phyloP scores from a whole-genome alignment of 495 filamentous ascomycete genomes.

The Aeminium ludgeri region DNA sequence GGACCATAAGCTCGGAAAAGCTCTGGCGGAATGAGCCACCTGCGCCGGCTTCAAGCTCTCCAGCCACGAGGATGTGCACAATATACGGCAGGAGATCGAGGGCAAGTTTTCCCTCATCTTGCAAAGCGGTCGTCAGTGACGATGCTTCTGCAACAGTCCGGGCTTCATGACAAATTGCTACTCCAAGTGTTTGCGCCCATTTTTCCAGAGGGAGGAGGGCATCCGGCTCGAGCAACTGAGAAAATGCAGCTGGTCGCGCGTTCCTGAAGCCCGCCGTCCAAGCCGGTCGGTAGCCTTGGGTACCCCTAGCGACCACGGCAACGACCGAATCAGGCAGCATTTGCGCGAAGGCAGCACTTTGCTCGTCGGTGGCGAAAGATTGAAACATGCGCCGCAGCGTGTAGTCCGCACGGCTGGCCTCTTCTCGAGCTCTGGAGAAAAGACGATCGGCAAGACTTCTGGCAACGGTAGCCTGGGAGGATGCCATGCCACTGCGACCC shows the following conservation, averaged over 20 bases:
- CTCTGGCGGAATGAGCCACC: not conserved
- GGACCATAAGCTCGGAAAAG: constrained; percentile 2
- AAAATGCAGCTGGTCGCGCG: too few relatives aligned
- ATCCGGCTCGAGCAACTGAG: too few relatives aligned
- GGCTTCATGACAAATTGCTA: constrained; percentile 28
- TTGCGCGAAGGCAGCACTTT: constrained; percentile 15
- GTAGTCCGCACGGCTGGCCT: constrained; percentile 57
- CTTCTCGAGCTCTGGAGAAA: not conserved
- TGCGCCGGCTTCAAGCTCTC: constrained; percentile 2
- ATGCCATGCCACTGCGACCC: constrained; percentile 20
- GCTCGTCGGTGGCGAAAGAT: constrained; percentile 24
- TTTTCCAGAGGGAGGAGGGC: not conserved
- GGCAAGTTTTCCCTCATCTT: constrained; percentile 47
- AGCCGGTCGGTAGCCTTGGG: constrained; percentile 8
- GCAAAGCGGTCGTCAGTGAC: constrained; percentile 44
- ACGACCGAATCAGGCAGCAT: constrained; percentile 8
- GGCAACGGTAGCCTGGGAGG: constrained; percentile 25
- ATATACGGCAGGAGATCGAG: constrained; percentile 59
- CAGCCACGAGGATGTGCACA: constrained; percentile 7
- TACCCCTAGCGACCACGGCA: constrained; percentile 1
- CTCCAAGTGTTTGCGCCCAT: constrained; percentile 4
- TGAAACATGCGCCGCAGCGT: constrained; percentile 56
- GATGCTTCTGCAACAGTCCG: not conserved
- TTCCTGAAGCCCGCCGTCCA: not conserved
- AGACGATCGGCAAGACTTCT: not conserved